phyloP scores from a whole-genome alignment of 768 basidiomycete species.

The Tylopilus cervinicoccineus region DNA sequence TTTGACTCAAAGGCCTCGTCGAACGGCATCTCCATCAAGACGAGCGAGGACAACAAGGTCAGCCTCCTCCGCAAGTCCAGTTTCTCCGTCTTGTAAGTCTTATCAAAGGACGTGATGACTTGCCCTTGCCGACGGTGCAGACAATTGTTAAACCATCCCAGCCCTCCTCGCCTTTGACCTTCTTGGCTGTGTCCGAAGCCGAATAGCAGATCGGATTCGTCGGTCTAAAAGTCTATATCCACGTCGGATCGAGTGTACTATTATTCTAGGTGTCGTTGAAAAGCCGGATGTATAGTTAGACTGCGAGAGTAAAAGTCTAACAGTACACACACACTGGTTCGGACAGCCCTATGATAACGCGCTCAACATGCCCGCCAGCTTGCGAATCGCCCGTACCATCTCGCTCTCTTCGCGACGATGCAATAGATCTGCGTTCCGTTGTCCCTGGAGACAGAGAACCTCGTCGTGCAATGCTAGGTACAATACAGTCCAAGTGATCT shows the following conservation, averaged over 20 bases:
- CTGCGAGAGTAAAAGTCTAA: not conserved
- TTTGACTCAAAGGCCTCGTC: conserved; percentile 24
- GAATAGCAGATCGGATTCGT: too few species aligned
- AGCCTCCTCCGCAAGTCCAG: conserved; percentile 17
- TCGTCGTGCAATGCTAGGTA: conserved; percentile 22
- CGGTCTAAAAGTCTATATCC: not conserved
- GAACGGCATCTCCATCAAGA: conserved; percentile 20
- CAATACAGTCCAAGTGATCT: conserved; percentile 24
- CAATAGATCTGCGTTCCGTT: not conserved
- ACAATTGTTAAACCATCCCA: conserved; percentile 19
- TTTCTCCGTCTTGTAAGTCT: conserved; percentile 23
- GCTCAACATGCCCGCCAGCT: conserved; percentile 14
- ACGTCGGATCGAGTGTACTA: not conserved
- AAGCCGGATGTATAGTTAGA: not conserved
- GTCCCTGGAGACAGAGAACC: conserved; percentile 15
- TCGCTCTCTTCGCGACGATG: conserved; percentile 10
- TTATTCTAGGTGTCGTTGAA: not conserved
- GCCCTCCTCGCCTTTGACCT: conserved; percentile 24
- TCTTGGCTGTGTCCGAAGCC: conserved; percentile 18
- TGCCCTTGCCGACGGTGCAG: not conserved
- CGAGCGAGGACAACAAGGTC: conserved; percentile 14
- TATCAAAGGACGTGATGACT: not conserved
- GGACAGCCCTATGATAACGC: conserved; percentile 17
- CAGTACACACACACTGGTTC: conserved; percentile 18
- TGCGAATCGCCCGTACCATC: conserved; percentile 13